Percentiles rank a stretch among this genome's conserved stretches.
Conservation (phyloP, 2,329 filamentous ascomycete species). For the Ceratocystiopsis minuta region DNA sequence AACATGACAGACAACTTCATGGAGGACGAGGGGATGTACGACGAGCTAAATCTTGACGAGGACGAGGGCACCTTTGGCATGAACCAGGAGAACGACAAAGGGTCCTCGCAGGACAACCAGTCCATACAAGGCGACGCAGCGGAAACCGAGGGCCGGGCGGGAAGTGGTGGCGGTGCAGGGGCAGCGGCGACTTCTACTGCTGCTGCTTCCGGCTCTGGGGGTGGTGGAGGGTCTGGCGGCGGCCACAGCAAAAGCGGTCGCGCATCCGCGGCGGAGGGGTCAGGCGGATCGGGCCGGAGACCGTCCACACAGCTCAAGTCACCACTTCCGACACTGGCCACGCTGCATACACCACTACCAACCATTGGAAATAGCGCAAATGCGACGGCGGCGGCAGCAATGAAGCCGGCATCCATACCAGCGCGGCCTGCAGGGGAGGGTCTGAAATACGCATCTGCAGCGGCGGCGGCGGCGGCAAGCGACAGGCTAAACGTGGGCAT, state of each 20-base stretch:
- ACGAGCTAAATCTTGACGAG: slow-evolving; percentile 80
- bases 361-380: slow-evolving; percentile 36
- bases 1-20: slow-evolving; percentile 78
- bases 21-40: slow-evolving; percentile 89
- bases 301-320: slow-evolving; percentile 88
- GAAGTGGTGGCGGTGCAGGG: not conserved
- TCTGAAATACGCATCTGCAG: slow-evolving; percentile 91
- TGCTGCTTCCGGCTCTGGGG: slow-evolving; percentile 19
- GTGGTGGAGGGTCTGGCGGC: slow-evolving; percentile 22
- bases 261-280: slow-evolving; percentile 35
- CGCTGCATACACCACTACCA: slow-evolving; percentile 58
- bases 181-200: slow-evolving; percentile 14
- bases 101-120: slow-evolving; percentile 89
- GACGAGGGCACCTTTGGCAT: slow-evolving; percentile 82
- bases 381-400: slow-evolving; percentile 23
- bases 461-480: slow-evolving; percentile 77
- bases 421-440: slow-evolving; percentile 73
- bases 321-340: slow-evolving; percentile 79
- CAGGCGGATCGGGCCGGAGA: slow-evolving; percentile 39
- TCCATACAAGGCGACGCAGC: slow-evolving; percentile 68
- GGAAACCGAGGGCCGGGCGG: slow-evolving; percentile 31
- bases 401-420: slow-evolving; percentile 87
- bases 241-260: slow-evolving; percentile 32
- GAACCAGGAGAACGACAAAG: slow-evolving; percentile 60
- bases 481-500: slow-evolving; percentile 83